Percentiles rank a stretch among this genome's conserved stretches.
phyloP scores from a whole-genome alignment of 2,329 filamentous ascomycete species.

The Septoria linicola region DNA sequence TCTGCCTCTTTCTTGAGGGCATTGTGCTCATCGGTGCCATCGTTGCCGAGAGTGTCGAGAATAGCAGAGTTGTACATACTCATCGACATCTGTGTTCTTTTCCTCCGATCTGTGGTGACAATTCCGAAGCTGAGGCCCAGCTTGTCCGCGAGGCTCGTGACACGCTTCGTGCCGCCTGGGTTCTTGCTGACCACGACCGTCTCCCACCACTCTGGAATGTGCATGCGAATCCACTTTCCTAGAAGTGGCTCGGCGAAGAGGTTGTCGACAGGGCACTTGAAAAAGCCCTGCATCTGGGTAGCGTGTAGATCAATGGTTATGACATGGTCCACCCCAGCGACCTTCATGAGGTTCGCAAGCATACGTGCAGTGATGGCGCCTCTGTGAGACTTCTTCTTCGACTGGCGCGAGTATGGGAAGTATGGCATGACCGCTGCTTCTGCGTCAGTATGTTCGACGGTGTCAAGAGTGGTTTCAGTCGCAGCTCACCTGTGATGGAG shows the following conservation, averaged over 20 bases:
- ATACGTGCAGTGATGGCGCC: slow-evolving; percentile 96
- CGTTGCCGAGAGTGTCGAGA: slow-evolving; percentile 50
- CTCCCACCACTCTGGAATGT: slow-evolving; percentile 82
- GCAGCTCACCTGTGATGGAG: slow-evolving; percentile 80
- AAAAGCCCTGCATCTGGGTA: slow-evolving; percentile 98
- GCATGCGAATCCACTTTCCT: slow-evolving; percentile 89
- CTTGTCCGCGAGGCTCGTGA: slow-evolving; percentile 92
- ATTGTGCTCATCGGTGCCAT: slow-evolving; percentile 42
- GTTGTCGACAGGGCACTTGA: slow-evolving; percentile 96
- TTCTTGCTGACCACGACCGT: slow-evolving; percentile 98
- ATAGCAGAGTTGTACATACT: slow-evolving; percentile 79
- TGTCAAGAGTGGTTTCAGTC: background rate
- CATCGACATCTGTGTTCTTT: slow-evolving; percentile 46
- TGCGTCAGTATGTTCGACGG: slow-evolving; percentile 3
- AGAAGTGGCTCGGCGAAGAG: slow-evolving; percentile 94
- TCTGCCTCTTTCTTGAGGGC: slow-evolving; percentile 26
- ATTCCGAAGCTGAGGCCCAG: slow-evolving; percentile 97
- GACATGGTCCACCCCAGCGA: slow-evolving; percentile 95
- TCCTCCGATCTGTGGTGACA: slow-evolving; percentile 75
- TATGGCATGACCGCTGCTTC: slow-evolving; percentile 80
- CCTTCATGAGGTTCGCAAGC: slow-evolving; percentile 89
- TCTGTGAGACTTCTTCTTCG: slow-evolving; percentile 97
- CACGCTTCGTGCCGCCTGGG: slow-evolving; percentile 91
- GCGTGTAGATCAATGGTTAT: slow-evolving; percentile 94
- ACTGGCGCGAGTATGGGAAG: slow-evolving; percentile 98